These are phyloP conservation scores for Suhomyces tanzawaensis DNA, from an alignment of 805 yeast genomes.

Conservation along the genomic window DNA sequence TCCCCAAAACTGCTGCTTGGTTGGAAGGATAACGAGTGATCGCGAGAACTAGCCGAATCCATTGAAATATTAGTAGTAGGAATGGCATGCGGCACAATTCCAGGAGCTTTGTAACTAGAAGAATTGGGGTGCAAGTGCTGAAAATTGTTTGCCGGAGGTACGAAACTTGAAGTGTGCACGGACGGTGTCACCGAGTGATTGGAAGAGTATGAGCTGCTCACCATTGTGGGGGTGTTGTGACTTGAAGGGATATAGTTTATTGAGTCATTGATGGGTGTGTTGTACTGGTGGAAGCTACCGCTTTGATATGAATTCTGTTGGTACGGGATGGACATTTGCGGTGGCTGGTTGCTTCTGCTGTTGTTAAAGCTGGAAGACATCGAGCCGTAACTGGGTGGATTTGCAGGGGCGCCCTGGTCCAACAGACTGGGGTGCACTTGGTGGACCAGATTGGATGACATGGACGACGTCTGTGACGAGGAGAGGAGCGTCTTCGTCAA, in stretches of 20 bases:
- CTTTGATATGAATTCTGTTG: conserved; percentile 6
- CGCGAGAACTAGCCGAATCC: conserved; percentile 38
- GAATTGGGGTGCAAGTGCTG: conserved; percentile 3
- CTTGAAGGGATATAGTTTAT: conserved; percentile 37
- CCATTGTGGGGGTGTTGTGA: conserved; percentile 45
- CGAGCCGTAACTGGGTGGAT: conserved; percentile 15
- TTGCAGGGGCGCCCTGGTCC: conserved; percentile 2
- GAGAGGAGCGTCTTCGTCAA: conserved; percentile 33
- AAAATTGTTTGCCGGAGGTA: conserved; percentile 6
- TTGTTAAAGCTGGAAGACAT: conserved; percentile 14
- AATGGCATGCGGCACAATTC: conserved; percentile 33
- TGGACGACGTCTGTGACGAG: conserved; percentile 8
- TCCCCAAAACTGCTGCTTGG: conserved; percentile 8
- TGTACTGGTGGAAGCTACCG: conserved; percentile 1
- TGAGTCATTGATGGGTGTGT: conserved; percentile 12
- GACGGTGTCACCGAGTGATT: conserved; percentile 37
- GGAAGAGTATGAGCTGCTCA: conserved; percentile 43
- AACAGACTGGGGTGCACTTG: conserved; percentile 2
- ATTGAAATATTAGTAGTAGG: conserved; percentile 55
- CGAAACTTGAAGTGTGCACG: conserved; percentile 6
- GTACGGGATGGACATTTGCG: conserved; percentile 7
- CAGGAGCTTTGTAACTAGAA: conserved; percentile 8
- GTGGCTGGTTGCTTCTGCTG: conserved; percentile 1
- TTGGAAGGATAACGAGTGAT: conserved; percentile 13
- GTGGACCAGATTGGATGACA: conserved; percentile 5